Evolutionary conservation across 1,284 basidiomycete species (phyloP), one percentile per base, ranked within the genome.

Genomic region (Cryptococcus sp.): DNA sequence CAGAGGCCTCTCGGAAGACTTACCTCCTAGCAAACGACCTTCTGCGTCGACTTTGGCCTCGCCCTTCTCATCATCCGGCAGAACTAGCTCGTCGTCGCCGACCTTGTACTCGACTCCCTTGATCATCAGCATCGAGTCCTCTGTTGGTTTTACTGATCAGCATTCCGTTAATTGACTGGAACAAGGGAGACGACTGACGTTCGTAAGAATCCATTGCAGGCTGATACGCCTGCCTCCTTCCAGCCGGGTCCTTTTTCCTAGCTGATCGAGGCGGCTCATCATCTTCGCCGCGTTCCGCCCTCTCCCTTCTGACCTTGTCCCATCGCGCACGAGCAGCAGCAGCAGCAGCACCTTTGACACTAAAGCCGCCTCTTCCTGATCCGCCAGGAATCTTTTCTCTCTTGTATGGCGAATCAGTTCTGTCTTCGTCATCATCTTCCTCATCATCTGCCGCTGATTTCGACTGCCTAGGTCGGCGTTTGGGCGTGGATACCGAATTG

Each of bases 11-110:
- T 20, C 38, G 8, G 1, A 23, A 10, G 38, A 80, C 85, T 69
- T 67, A 89, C 93, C 93, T 54, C 88, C 95, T 3, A 90, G 85
- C 25, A 99, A 76, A 63, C 87, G 87, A 5, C 95, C 95, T 60
- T 87, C 83, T 53, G 80, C 79, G 73, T 98, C 93, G 38, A 99
- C 88, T 81, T 99, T 99, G 58, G 86, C 84, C 73, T 98, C 89
- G 16, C 95, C 95, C 62, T 88, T 91, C 43, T 85, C 83, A 70
- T 98, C 89, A 47, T 90, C 85, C 1, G 87, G 86, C 5, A 93
- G 88, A 48, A 89, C 80, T 63, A 94, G 87, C 78, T 95, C 93
- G 74, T 98, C 93, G 43, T 88, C 87, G 44, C 91, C 89, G 50
- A 96, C 87, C 45, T 86, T 80, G 72, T 89, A 90, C 16, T 86